These are phyloP conservation scores for Plantago coronopus DNA, from an alignment of 305 asterid genomes.

Conservation along the genomic window DNA sequence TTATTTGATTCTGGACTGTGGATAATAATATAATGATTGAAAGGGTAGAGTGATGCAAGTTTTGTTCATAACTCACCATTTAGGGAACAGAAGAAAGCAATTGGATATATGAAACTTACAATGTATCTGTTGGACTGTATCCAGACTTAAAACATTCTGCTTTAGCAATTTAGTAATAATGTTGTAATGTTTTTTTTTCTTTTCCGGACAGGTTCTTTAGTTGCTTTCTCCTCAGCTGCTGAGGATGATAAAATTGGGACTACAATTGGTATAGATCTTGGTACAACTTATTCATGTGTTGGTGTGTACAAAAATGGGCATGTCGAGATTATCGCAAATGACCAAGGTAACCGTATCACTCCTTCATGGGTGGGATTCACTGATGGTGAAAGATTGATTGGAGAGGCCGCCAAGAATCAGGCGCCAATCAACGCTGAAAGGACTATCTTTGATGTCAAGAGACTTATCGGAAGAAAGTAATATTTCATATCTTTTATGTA, in stretches of 20 bases:
- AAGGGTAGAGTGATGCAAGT: background rate
- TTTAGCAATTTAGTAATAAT: background rate
- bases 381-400: constrained; percentile 49
- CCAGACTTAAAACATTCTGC: too few relatives aligned
- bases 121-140: too few relatives aligned
- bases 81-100: too few relatives aligned
- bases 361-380: constrained; percentile 66
- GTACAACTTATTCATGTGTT: constrained; percentile 56
- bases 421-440: constrained; percentile 54
- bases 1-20: too few relatives aligned
- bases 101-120: too few relatives aligned
- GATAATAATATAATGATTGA: too few relatives aligned
- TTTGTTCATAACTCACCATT: background rate
- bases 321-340: constrained; percentile 49
- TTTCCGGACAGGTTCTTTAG: constrained; percentile 66
- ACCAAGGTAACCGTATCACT: constrained; percentile 51
- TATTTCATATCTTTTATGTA: background rate
- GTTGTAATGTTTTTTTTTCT: constrained; percentile 9
- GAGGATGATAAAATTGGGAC: constrained; percentile 56
- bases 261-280: constrained; percentile 53
- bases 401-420: constrained; percentile 65
- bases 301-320: constrained; percentile 53
- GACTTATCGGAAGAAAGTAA: constrained; percentile 62
- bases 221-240: constrained; percentile 44
- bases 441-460: constrained; percentile 54